Percentiles rank a stretch among this genome's conserved stretches.
Evolutionary conservation across 2,329 filamentous ascomycete genomes (phyloP).

Genomic region (Ilyonectria mors-panacis): DNA sequence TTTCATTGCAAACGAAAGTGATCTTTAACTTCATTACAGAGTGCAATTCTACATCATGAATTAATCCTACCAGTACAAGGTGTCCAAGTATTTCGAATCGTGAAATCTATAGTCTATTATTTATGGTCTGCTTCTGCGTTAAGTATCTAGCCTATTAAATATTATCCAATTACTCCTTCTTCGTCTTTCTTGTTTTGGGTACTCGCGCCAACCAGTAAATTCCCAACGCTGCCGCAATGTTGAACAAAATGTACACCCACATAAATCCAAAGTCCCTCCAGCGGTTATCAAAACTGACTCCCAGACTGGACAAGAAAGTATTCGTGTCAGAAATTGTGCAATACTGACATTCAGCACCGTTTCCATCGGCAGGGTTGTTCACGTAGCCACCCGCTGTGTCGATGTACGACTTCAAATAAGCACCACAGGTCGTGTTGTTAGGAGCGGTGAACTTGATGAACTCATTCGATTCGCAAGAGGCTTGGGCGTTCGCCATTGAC

Average conservation of each 20-base stretch:
- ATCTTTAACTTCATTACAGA: too few relatives aligned
- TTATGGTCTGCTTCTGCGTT: too few relatives aligned
- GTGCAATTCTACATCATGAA: too few relatives aligned
- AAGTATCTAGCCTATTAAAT: too few relatives aligned
- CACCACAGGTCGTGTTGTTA: slow-evolving; percentile 15
- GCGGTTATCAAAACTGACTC: slow-evolving; percentile 61
- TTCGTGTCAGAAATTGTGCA: slow-evolving; percentile 57
- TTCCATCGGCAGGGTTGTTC: slow-evolving; percentile 14
- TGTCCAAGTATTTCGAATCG: too few relatives aligned
- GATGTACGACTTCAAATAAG: slow-evolving; percentile 26
- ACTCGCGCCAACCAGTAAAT: slow-evolving; percentile 63
- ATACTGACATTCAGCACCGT: slow-evolving; percentile 58
- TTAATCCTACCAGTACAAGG: too few relatives aligned
- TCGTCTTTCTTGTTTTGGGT: slow-evolving; percentile 40
- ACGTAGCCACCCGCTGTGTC: slow-evolving; percentile 16
- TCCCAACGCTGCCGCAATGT: slow-evolving; percentile 61
- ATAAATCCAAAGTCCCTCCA: slow-evolving; percentile 71
- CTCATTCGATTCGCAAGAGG: slow-evolving; percentile 24
- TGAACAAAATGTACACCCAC: slow-evolving; percentile 67
- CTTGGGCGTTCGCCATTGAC: slow-evolving; percentile 21
- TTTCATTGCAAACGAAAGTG: too few relatives aligned
- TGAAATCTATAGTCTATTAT: too few relatives aligned
- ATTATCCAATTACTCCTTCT: too few relatives aligned
- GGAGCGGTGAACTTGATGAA: slow-evolving; percentile 27
- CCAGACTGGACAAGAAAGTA: slow-evolving; percentile 54